Evolutionary conservation across 1,139 yeast species (phyloP), one percentile per base, ranked within the genome.

Genomic region (Yamadazyma buinensis): DNA sequence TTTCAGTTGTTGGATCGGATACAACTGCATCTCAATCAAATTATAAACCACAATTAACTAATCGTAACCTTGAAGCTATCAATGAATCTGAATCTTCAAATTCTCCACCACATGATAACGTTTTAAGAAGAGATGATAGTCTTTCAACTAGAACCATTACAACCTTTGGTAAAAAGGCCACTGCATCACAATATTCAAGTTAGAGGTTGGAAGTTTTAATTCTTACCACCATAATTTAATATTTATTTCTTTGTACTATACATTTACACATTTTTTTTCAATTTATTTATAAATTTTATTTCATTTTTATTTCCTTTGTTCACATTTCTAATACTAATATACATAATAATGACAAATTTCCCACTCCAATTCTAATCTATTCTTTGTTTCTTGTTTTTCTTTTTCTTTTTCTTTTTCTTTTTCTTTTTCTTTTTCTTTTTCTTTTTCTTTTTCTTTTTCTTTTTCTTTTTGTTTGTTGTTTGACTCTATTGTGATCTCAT

Each of bases 1-100:
- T 46, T 7, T 40, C 46, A 3, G 38, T 42, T 2, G 40, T 38
- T 6, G 45, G 38, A 5, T 44, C 48, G 9, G 47, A 43, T 14
- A 30, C 41, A 1, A 37, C 44, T 7, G 27, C 30, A 27, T 18
- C 26, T 7, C 26, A 24, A 36, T 30, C 34, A 27, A 14, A n/a
- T 14, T 15, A 42, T 8, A 24, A 25, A 22, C 15, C 26, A 8
- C 23, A 23, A 15, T 22, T 26, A 21, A 33, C 24, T 13, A 31
- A 23, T 19, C 14, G 27, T 9, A 34, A 26, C 13, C 28, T 37
- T 15, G 23, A 15, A 15, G 24, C 35, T 2, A 36, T 34, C 9
- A 25, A 25, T 28, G 39, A 31, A 21, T 19, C 30, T 7, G 23
- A 23, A 26, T 17, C 14, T 10, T 12, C 22, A 22, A 13, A 10